A percentile compares a stretch with the other conserved stretches of the same genome.
Evolutionary conservation across 345 rosid species (phyloP).

Genomic region (Raphanus raphanistrum): DNA sequence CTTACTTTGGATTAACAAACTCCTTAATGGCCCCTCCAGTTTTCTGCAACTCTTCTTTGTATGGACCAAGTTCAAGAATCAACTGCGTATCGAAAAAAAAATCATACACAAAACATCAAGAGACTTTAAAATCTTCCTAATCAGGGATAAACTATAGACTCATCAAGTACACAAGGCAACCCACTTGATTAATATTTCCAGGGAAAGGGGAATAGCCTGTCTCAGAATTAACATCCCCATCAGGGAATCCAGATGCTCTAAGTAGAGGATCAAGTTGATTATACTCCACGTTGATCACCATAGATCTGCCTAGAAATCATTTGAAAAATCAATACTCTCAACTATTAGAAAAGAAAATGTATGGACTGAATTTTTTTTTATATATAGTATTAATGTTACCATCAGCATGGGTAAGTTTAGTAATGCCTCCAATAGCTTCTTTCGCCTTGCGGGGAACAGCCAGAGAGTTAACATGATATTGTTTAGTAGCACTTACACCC

Average conservation of each 20-base stretch:
- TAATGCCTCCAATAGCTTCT: conserved; percentile 97
- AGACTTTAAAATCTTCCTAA: neutral
- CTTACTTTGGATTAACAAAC: conserved; percentile 97
- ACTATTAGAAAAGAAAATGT: neutral
- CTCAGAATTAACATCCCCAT: conserved; percentile 90
- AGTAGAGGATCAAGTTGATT: conserved; percentile 98
- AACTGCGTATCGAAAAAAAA: conserved; percentile 48
- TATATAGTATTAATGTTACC: conserved; percentile 46
- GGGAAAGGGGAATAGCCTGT: conserved; percentile 98
- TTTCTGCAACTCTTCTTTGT: conserved; percentile 80
- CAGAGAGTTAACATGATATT: conserved; percentile 93
- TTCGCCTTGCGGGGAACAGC: conserved; percentile 98
- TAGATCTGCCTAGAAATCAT: conserved; percentile 69
- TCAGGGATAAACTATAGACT: neutral
- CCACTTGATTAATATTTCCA: conserved; percentile 96
- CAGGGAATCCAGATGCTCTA: conserved; percentile 77
- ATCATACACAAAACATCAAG: neutral
- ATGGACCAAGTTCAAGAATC: conserved; percentile 81
- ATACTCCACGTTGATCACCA: conserved; percentile 98
- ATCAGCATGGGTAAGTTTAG: conserved; percentile 82
- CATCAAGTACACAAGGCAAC: conserved; percentile 12
- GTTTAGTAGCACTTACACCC: conserved; percentile 85
- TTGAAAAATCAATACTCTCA: neutral
- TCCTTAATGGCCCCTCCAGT: conserved; percentile 95
- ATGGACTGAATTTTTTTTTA: no score